Evolutionary conservation across 306 rosid genomes (phyloP), one percentile per base, ranked within the genome.

Genomic region (Cicer bijugum): DNA sequence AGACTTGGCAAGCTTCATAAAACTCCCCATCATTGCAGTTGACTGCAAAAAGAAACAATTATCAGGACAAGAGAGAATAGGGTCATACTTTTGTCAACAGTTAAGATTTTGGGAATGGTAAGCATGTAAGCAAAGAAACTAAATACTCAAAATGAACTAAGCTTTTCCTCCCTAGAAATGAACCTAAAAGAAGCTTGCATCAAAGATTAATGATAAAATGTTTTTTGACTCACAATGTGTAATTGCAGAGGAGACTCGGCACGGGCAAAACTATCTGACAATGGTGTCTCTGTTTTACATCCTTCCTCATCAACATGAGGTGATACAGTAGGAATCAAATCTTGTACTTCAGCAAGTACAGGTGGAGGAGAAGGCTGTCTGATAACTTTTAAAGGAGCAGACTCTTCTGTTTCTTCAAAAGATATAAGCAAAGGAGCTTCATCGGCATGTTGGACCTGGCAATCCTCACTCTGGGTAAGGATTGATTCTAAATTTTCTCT

Each of bases 341-440:
- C 96, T 78, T 87, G 96, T 66, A 92, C 96, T 82, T 90, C 91
- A 15, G 98, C 98, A 78, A 92, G 98, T 69, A 90, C 92, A 76
- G 98, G 96, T 2, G 96, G 96, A 76, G 96, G 96, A 76, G 88
- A 90, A 82, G 96, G 96, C 83, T 92, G 96, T 79, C 89, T 83
- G 75, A 87, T 84, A 78, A 90, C 71, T 80, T 88, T 85, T 69
- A 82, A 28, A 51, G 58, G 87, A 75, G 84, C 72, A 67, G 84
- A 87, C 75, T 67, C 60, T 73, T 88, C 89, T 65, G 78, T 69
- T 68, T 82, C 53, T 71, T 90, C 98, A 71, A 92, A 90, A 63
- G 95, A 88, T 80, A 92, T 92, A 50, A 92, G 91, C 52, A 91
- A 91, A 84, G 67, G 69, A 75, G 84, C 77, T 79, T 83, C 91